Conservation (phyloP, 2,329 filamentous ascomycete genomes). For the Claviceps pazoutovae region DNA sequence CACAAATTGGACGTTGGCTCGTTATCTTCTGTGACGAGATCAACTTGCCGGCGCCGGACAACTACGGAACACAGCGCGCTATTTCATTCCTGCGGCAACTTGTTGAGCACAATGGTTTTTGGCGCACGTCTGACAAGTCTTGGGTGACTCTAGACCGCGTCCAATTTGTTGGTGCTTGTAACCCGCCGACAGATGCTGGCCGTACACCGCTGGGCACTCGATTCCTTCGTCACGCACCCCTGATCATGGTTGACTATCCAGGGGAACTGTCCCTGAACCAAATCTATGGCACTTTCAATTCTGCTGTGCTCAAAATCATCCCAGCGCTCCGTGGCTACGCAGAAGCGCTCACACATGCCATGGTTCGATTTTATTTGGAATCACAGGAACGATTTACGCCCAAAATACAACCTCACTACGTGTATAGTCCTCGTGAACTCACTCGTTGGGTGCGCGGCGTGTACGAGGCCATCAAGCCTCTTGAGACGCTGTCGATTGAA, state of each 20-base stretch:
- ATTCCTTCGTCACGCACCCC: constrained; percentile 91
- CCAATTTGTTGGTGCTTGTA: constrained; percentile 97
- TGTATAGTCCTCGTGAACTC: constrained; percentile 96
- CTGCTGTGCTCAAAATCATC: constrained; percentile 89
- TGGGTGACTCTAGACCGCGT: constrained; percentile 98
- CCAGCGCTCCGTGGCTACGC: constrained; percentile 90
- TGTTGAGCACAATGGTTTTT: constrained; percentile 98
- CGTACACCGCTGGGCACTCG: constrained; percentile 86
- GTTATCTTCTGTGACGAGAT: constrained; percentile 99
- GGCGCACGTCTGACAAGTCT: constrained; percentile 91
- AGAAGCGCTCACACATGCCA: constrained; percentile 85
- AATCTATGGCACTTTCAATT: constrained; percentile 98
- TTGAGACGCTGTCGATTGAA: constrained; percentile 78
- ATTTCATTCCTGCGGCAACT: constrained; percentile 96
- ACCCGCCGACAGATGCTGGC: constrained; percentile 92
- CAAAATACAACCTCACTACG: constrained; percentile 95
- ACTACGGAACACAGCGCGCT: constrained; percentile 91
- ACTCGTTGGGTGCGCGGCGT: constrained; percentile 96
- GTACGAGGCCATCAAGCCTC: constrained; percentile 88
- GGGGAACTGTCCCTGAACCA: constrained; percentile 88
- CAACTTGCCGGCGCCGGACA: constrained; percentile 93
- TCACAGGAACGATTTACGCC: constrained; percentile 92
- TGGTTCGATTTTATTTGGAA: constrained; percentile 93
- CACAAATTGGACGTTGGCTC: constrained; percentile 92
- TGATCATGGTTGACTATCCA: constrained; percentile 99